Base-by-base conservation (phyloP, 2,329 filamentous ascomycete species). In the Leptographium wingfieldii region DNA sequence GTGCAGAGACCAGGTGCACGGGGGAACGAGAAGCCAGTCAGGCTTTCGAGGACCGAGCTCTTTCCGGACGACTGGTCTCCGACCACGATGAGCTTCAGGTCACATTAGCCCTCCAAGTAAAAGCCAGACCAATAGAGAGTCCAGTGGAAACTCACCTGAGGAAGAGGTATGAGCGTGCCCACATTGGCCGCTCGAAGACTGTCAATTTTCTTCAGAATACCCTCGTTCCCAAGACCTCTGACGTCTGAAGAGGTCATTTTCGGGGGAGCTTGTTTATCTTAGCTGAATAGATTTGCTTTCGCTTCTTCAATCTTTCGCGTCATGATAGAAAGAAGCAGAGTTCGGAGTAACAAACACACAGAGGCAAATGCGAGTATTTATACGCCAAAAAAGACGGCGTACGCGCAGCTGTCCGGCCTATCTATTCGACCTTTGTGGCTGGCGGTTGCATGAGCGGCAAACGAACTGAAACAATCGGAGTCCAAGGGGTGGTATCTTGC, bases 51-150 rank as follows among this genome's bases (percentile, higher is more conserved):
- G 59, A 88, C 83, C 5, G 85, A 88, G 74, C 83, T 87, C 77
- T 89, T 89, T 70, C 86, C 86, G 66, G 84, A 87, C 9, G 85
- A 88, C 69, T 88, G 86, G 68, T 86, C 87, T 65, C 86, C 86
- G 55, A 89, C 85, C 40, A 89, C 86, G 62, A 83, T 84, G 65
- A 89, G 87, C 74, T 89, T 19, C 55, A 29, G 22, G 35, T 59
- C 7, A 59, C 48, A 29, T n/a, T 10, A 38, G 14, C 19, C 22
- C 4, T 33, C 11, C 29, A 3, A 12, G 9, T 25, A 9, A 53
- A 49, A 10, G 10, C 7, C 46, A 6, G 3, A 11, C 22, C 6
- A 38, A 22, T 49, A 2, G 35, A 9, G 52, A 31, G 22, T 22
- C 22, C 1, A 52, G 25, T 10, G 35, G 10, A 38, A 63, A 53